Conservation (phyloP, 1,284 basidiomycete genomes). For the Trichosporon sp. region DNA sequence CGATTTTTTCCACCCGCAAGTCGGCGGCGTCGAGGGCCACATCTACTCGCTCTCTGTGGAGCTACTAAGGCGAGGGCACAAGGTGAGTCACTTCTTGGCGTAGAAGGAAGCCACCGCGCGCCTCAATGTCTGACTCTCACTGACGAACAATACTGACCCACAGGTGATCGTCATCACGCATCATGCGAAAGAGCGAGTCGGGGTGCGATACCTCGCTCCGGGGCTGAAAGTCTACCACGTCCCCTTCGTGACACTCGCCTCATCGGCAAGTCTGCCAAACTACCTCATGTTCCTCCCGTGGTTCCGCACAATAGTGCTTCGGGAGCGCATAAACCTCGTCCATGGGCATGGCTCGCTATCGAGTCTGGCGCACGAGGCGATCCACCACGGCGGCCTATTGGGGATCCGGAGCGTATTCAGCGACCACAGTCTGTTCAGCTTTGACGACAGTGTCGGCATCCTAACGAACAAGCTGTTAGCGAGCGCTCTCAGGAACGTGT, state of each 20-base stretch:
- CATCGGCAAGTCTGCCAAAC: constrained; percentile 86
- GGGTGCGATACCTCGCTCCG: constrained; percentile 69
- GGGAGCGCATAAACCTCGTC: constrained; percentile 80
- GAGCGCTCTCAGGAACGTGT: constrained; percentile 79
- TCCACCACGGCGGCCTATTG: constrained; percentile 79
- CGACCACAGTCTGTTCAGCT: constrained; percentile 93
- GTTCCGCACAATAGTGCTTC: constrained; percentile 76
- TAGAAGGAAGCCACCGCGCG: too few species aligned
- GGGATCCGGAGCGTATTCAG: constrained; percentile 77
- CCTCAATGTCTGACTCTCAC: background rate
- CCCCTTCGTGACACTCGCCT: constrained; percentile 79
- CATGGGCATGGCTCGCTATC: constrained; percentile 91
- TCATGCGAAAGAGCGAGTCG: constrained; percentile 75
- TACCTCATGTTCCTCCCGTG: constrained; percentile 90
- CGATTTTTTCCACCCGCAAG: constrained; percentile 92
- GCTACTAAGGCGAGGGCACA: constrained; percentile 77
- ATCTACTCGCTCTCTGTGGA: constrained; percentile 88
- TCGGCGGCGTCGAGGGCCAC: constrained; percentile 95
- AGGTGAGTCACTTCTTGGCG: constrained; percentile 52
- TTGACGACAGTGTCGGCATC: constrained; percentile 92
- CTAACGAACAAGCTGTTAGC: constrained; percentile 92
- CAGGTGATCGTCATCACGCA: constrained; percentile 95
- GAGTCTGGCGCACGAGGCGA: constrained; percentile 81
- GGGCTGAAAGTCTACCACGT: constrained; percentile 91
- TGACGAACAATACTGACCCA: background rate